Evolutionary conservation across 257 asterid genomes (phyloP).

Genomic region (Scutellaria baicalensis): DNA sequence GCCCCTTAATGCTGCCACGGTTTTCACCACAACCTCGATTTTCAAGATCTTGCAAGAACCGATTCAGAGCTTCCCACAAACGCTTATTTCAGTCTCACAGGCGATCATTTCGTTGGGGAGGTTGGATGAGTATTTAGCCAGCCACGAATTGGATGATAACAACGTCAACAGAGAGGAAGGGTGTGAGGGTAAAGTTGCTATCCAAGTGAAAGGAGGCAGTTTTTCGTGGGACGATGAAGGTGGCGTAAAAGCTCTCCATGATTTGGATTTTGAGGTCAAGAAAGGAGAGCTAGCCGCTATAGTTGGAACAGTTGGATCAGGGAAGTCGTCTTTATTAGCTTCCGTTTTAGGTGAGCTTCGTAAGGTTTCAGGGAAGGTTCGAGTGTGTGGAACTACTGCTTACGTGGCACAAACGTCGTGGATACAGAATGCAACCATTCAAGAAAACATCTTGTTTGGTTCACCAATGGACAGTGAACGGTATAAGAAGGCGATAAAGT

Average conservation of each 20-base stretch:
- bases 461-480: slow-evolving; percentile 43
- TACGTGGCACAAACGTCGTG: slow-evolving; percentile 71
- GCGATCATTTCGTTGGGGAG: slow-evolving; percentile 53
- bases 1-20: slow-evolving; percentile 43
- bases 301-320: slow-evolving; percentile 84
- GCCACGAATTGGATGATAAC: slow-evolving; percentile 36
- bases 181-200: slow-evolving; percentile 26
- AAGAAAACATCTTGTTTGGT: slow-evolving; percentile 70
- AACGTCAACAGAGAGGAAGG: slow-evolving; percentile 42
- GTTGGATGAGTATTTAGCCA: slow-evolving; percentile 45
- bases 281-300: slow-evolving; percentile 78
- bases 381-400: slow-evolving; percentile 68
- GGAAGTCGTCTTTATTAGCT: slow-evolving; percentile 66
- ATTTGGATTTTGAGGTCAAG: slow-evolving; percentile 37
- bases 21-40: slow-evolving; percentile 55
- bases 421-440: slow-evolving; percentile 67
- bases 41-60: slow-evolving; percentile 69
- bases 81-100: slow-evolving; percentile 49
- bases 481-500: slow-evolving; percentile 41
- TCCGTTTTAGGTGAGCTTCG: slow-evolving; percentile 68
- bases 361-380: slow-evolving; percentile 57
- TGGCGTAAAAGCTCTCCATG: slow-evolving; percentile 23
- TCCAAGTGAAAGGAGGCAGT: slow-evolving; percentile 41
- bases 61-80: slow-evolving; percentile 50
- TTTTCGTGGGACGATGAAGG: slow-evolving; percentile 70